Conservation (phyloP, 2,329 filamentous ascomycete genomes). For the Apiospora kogelbergensis region DNA sequence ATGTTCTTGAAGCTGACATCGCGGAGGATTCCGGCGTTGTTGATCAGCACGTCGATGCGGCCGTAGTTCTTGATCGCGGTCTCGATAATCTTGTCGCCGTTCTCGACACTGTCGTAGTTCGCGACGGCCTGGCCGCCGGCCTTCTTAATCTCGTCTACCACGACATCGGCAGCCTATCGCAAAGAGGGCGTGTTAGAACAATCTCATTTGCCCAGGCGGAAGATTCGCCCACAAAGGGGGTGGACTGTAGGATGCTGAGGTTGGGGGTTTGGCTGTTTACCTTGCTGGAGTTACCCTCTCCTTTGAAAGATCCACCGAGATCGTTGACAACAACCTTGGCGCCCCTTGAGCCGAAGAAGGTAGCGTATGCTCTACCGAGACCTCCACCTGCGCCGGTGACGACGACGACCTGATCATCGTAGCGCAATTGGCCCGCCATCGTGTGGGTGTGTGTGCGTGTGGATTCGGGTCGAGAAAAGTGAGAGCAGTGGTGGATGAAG, state of each 20-base stretch:
- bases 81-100: constrained; percentile 92
- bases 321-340: constrained; percentile 97
- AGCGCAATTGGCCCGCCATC: constrained; percentile 55
- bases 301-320: constrained; percentile 88
- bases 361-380: constrained; percentile 77
- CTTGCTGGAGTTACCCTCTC: constrained; percentile 84
- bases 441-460: background rate
- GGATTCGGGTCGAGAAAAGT: background rate
- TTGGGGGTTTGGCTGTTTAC: constrained; percentile 47
- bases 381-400: constrained; percentile 85
- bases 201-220: background rate
- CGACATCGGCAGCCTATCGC: constrained; percentile 73
- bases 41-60: constrained; percentile 91
- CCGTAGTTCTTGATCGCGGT: constrained; percentile 79
- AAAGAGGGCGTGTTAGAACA: constrained; percentile 23
- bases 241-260: background rate
- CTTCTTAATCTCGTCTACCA: constrained; percentile 80
- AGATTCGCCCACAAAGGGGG: background rate
- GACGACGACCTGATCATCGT: constrained; percentile 85
- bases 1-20: constrained; percentile 99
- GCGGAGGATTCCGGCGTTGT: constrained; percentile 94
- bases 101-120: constrained; percentile 94
- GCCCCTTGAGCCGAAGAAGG: constrained; percentile 89
- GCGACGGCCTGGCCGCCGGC: constrained; percentile 93
- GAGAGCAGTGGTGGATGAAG: background rate